Base-by-base conservation (phyloP, 352 stramenopile species). In the Thalassiosira ordinaria region DNA sequence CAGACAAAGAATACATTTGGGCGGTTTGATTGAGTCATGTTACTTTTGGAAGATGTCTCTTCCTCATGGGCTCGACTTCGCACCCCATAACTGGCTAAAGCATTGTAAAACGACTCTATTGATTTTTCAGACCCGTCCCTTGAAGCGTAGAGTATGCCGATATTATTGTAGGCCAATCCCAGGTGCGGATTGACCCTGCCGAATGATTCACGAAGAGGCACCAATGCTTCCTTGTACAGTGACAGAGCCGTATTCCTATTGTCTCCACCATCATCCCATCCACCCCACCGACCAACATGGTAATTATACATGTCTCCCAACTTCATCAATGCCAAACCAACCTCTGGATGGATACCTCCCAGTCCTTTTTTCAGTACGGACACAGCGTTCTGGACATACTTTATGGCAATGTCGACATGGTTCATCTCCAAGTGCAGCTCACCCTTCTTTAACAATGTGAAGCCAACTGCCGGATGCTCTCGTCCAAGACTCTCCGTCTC, bases 301-400 rank as follows among this genome's bases (percentile, higher is more conserved):
- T 86, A 79, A 49, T 86, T 81, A 26, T 62, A 86, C 9, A 86
- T 78, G 41, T 82, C 72, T 65, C 59, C 78, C 24, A 86, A 55
- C 16, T 47, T 72, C 13, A 82, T 27, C 18, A 82, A 20, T 27
- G 78, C 67, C 33, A 67, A 47, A 7, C 78, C 78, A 39, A 82
- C 72, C 31, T 74, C 66, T 33, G 78, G 78, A 75, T 86, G 78
- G 35, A 82, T 82, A 46, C 11, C 16, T 18, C 78, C 78, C 46
- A 86, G 47, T 14, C 72, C 63, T 13, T 70, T 78, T 56, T 67
- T 75, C 24, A 82, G 41, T 29, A 86, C 79, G 22, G 14, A 18
- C 13, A 81, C 64, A 6, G 78, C 78, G 60, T 80, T 67, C 29
- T 52, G 46, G 26, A 61, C 70, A 60, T 86, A 66, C 26, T 86